Conservation (phyloP, 331 rosid species). For the Rhamnella rubrinervis region DNA sequence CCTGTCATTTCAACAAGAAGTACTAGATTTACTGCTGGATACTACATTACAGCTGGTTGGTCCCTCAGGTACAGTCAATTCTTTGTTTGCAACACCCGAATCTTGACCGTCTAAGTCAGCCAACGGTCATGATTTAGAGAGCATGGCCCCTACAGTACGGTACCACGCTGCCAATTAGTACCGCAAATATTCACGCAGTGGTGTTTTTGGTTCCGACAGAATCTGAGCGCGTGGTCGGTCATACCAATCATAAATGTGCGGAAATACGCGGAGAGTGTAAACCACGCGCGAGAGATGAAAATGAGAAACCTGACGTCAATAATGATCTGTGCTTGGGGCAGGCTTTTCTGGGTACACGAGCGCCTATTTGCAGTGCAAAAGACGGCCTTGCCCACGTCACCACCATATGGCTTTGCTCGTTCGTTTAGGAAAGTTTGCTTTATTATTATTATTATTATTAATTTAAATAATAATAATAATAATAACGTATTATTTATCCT, state of each 20-base stretch:
- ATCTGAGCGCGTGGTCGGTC: not conserved
- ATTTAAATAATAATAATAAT: no score
- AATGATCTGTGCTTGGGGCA: constrained; percentile 7
- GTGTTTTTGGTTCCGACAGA: not conserved
- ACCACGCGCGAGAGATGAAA: not conserved
- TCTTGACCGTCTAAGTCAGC: constrained; percentile 4
- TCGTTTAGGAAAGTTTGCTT: not conserved
- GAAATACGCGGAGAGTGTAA: not conserved
- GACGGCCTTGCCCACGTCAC: constrained; percentile 6
- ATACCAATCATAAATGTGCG: not conserved
- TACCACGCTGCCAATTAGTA: not conserved
- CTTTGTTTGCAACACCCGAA: not conserved
- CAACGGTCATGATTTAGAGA: not conserved
- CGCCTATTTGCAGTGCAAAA: not conserved
- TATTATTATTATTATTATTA: not conserved
- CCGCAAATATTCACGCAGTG: not conserved
- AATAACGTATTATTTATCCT: no score
- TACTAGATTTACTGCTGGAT: constrained; percentile 27
- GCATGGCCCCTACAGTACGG: not conserved
- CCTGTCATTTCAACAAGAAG: not conserved
- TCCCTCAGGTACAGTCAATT: not conserved
- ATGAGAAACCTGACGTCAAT: not conserved
- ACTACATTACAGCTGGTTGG: not conserved
- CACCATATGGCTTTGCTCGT: not conserved
- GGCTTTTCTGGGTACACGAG: constrained; percentile 17